phyloP scores from a whole-genome alignment of 2,329 filamentous ascomycete genomes.

The Leptographium radiaticola region DNA sequence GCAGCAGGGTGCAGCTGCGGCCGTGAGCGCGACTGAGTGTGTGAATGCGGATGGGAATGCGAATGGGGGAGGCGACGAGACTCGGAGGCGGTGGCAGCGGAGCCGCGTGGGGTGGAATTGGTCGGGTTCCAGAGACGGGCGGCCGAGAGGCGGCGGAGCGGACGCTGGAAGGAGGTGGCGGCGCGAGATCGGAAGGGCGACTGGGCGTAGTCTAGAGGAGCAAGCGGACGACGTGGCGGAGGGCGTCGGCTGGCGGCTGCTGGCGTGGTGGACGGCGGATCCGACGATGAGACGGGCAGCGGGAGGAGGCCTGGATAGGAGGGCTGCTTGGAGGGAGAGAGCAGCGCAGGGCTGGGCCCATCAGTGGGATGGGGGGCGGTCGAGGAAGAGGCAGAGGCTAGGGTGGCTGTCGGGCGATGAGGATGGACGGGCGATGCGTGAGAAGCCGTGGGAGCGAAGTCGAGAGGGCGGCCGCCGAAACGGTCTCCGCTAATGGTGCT shows the following conservation, averaged over 20 bases:
- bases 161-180: constrained; percentile 16
- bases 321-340: constrained; percentile 20
- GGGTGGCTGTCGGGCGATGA: constrained; percentile 6
- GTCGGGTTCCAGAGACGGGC: constrained; percentile 48
- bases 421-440: constrained; percentile 20
- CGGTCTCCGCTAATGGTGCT: constrained; percentile 23
- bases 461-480: constrained; percentile 30
- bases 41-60: background rate
- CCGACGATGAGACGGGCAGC: background rate
- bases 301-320: constrained; percentile 16
- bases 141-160: constrained; percentile 27
- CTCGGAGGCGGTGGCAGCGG: constrained; percentile 9
- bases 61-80: background rate
- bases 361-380: background rate
- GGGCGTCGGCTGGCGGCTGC: background rate
- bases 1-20: background rate
- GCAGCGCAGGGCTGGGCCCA: constrained; percentile 1
- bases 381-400: background rate
- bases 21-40: background rate
- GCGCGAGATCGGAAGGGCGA: constrained; percentile 31
- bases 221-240: background rate
- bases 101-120: constrained; percentile 42
- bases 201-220: constrained; percentile 16
- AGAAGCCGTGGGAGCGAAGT: constrained; percentile 34
- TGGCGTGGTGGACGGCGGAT: background rate